Evolutionary conservation across 164 flowering plant species (phyloP).

Genomic region (Annona cherimola): DNA sequence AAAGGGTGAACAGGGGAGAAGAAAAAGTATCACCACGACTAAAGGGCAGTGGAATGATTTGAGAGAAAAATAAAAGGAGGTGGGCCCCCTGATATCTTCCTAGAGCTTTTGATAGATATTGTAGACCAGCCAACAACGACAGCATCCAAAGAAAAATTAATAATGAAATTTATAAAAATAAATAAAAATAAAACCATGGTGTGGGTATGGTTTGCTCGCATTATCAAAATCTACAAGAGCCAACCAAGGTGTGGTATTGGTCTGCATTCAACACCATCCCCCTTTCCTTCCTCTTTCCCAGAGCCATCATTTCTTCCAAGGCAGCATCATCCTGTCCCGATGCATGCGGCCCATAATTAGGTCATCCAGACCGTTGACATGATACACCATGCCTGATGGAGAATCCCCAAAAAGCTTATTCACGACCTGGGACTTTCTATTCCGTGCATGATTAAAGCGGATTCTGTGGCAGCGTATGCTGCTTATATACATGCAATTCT

Average conservation of each 20-base stretch:
- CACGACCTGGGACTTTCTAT: not conserved
- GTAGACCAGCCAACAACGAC: not conserved
- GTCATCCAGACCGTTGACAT: not conserved
- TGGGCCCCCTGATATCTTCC: not conserved
- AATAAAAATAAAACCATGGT: not conserved
- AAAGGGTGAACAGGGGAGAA: not conserved
- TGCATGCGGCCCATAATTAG: not conserved
- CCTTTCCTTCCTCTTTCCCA: not conserved
- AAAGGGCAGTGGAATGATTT: not conserved
- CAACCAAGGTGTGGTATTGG: not conserved
- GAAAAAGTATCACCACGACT: not conserved
- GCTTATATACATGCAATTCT: too few relatives aligned
- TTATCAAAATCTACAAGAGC: not conserved
- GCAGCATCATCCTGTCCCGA: not conserved
- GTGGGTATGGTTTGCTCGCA: not conserved
- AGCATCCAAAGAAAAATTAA: not conserved
- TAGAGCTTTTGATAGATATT: not conserved
- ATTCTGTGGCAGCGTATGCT: too few relatives aligned
- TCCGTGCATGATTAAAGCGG: not conserved
- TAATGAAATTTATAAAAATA: too few relatives aligned
- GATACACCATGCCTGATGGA: not conserved
- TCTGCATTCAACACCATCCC: not conserved
- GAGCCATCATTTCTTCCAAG: not conserved
- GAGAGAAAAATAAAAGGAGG: not conserved
- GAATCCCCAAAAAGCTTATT: not conserved